phyloP scores from a whole-genome alignment of 2,329 filamentous ascomycete genomes.

The Stagonosporopsis rhizophila region DNA sequence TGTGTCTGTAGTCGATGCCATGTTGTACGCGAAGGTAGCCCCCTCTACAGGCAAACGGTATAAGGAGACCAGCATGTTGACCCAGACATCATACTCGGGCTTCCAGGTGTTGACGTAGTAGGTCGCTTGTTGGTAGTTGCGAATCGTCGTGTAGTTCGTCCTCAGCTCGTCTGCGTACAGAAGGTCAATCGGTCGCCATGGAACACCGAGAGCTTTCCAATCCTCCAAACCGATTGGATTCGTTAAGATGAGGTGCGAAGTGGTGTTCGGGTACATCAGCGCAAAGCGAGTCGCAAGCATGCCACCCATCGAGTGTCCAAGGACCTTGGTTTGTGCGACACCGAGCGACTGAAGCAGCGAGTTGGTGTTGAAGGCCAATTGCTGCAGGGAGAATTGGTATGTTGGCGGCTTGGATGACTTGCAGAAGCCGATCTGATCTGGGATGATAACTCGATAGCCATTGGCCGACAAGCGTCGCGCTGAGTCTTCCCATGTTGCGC shows the following conservation, averaged over 20 bases:
- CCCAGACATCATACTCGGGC: constrained; percentile 61
- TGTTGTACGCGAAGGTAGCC: constrained; percentile 54
- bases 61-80: constrained; percentile 62
- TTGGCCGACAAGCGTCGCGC: constrained; percentile 51
- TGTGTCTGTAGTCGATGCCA: constrained; percentile 62
- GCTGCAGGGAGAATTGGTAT: constrained; percentile 62
- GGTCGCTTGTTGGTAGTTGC: constrained; percentile 39
- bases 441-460: constrained; percentile 62
- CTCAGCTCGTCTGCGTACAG: constrained; percentile 28
- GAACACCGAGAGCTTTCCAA: constrained; percentile 51
- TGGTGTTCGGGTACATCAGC: constrained; percentile 57
- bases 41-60: constrained; percentile 56
- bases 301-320: constrained; percentile 64
- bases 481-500: constrained; percentile 60
- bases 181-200: constrained; percentile 30
- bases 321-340: constrained; percentile 55
- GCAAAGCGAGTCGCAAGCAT: constrained; percentile 62
- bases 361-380: constrained; percentile 60
- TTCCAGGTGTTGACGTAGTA: constrained; percentile 54
- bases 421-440: constrained; percentile 65
- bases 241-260: constrained; percentile 57
- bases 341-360: constrained; percentile 56
- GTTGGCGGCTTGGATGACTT: constrained; percentile 60
- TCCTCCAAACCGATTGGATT: constrained; percentile 64
- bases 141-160: constrained; percentile 35